These are phyloP conservation scores for Lanzia echinophila DNA, from an alignment of 2,329 filamentous ascomycete genomes.

Conservation along the genomic window DNA sequence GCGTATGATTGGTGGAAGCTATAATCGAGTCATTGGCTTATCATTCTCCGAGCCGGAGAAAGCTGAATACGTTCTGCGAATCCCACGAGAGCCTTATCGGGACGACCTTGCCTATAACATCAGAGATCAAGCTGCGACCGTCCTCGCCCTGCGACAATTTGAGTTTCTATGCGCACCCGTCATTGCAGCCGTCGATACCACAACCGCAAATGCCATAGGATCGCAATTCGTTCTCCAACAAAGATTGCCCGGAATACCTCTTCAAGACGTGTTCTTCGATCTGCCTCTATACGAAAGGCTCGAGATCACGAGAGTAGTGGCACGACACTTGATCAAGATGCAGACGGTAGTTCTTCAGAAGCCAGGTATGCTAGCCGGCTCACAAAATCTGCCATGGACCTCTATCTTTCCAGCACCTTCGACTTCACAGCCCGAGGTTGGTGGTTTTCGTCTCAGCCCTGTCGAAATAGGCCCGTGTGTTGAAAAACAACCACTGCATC, in stretches of 20 bases:
- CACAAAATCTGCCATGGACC: too few relatives aligned
- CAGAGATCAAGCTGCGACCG: slow-evolving; percentile 17
- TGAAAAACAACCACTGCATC: slow-evolving; percentile 4
- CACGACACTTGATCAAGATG: slow-evolving; percentile 12
- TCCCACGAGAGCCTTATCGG: slow-evolving; percentile 8
- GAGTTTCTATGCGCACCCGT: slow-evolving; percentile 5
- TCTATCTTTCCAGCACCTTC: too few relatives aligned
- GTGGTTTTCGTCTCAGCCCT: too few relatives aligned
- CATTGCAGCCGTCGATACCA: slow-evolving; percentile 14
- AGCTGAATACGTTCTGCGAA: slow-evolving; percentile 13
- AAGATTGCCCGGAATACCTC: slow-evolving; percentile 9
- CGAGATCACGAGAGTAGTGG: slow-evolving; percentile 10
- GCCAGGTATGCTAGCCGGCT: slow-evolving; percentile 11
- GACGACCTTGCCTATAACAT: slow-evolving; percentile 8
- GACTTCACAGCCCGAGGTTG: too few relatives aligned
- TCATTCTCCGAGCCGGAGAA: background rate
- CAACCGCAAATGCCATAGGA: slow-evolving; percentile 13
- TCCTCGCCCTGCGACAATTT: slow-evolving; percentile 4
- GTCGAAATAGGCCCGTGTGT: too few relatives aligned
- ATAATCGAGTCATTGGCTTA: slow-evolving; percentile 17
- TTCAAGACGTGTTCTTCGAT: slow-evolving; percentile 6
- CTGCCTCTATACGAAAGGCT: slow-evolving; percentile 14
- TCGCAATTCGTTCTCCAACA: slow-evolving; percentile 14
- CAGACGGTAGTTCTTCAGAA: background rate
- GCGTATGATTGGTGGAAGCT: slow-evolving; percentile 16